These are phyloP conservation scores for Tulasnella sp. DNA, from an alignment of 768 basidiomycete species.

Conservation along the genomic window DNA sequence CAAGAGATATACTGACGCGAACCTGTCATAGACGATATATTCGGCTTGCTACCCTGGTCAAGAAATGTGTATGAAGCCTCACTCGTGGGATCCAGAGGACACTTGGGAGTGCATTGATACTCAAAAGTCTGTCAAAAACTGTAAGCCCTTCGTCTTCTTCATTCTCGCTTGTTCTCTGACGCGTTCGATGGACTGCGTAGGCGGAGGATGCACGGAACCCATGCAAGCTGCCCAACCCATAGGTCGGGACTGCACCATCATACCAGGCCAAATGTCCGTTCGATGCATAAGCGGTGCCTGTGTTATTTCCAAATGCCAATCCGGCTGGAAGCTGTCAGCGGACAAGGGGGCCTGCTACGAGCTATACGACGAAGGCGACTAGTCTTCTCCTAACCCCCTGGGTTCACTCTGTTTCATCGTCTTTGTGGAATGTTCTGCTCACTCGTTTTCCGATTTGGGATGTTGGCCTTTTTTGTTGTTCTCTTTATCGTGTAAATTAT, in stretches of 20 bases:
- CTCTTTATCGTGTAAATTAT: neutral
- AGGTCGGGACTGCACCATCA: conserved; percentile 27
- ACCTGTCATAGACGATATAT: neutral
- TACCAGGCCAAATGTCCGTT: conserved; percentile 17
- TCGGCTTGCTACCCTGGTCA: conserved; percentile 2
- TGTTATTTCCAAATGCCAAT: conserved; percentile 3
- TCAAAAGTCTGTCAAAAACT: neutral
- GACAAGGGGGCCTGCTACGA: neutral
- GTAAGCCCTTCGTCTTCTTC: neutral
- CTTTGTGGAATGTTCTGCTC: too few species aligned
- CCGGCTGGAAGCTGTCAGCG: conserved; percentile 1
- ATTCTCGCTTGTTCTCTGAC: neutral
- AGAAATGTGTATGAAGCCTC: conserved; percentile 16
- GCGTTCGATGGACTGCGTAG: neutral
- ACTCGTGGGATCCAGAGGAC: neutral
- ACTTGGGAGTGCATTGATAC: conserved; percentile 21
- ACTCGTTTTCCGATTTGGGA: neutral
- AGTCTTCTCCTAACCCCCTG: neutral
- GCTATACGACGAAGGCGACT: conserved; percentile 25
- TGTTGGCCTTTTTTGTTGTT: neutral
- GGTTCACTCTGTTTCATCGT: neutral
- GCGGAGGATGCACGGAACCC: conserved; percentile 19
- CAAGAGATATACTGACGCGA: neutral
- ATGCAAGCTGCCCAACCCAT: neutral
- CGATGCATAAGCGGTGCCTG: neutral